Evolutionary conservation across 2,329 filamentous ascomycete genomes (phyloP).

Genomic region (Xylariomycetidae sp.): DNA sequence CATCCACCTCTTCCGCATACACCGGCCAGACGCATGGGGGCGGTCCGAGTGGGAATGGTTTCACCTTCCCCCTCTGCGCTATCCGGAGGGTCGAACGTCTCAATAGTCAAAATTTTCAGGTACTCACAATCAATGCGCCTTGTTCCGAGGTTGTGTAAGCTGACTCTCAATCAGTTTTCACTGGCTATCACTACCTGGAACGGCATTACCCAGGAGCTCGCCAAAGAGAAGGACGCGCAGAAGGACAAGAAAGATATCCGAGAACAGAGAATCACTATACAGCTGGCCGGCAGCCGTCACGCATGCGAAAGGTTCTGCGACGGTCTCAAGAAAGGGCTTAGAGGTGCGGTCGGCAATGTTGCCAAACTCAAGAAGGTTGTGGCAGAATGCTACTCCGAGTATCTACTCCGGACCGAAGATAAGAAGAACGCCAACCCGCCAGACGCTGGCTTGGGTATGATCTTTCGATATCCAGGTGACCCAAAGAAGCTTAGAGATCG

Average conservation of each 20-base stretch:
- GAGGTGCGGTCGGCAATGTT: constrained; percentile 83
- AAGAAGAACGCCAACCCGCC: constrained; percentile 63
- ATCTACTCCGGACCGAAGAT: constrained; percentile 61
- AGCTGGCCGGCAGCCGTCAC: constrained; percentile 82
- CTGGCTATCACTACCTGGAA: constrained; percentile 96
- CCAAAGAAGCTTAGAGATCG: constrained; percentile 88
- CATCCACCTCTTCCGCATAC: constrained; percentile 75
- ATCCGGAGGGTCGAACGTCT: constrained; percentile 89
- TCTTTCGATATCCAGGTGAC: constrained; percentile 94
- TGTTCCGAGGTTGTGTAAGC: constrained; percentile 12
- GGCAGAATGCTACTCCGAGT: constrained; percentile 86
- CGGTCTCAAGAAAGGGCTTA: constrained; percentile 82
- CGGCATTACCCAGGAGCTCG: constrained; percentile 52
- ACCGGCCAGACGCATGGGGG: constrained; percentile 91
- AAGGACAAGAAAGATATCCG: constrained; percentile 38
- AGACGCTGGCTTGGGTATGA: constrained; percentile 88
- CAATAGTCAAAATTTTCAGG: constrained; percentile 83
- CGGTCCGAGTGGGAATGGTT: constrained; percentile 90
- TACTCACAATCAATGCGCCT: constrained; percentile 24
- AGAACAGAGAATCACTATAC: constrained; percentile 85
- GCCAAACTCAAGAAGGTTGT: constrained; percentile 78
- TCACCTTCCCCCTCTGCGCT: constrained; percentile 87
- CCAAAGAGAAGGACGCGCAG: constrained; percentile 36
- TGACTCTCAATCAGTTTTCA: constrained; percentile 58
- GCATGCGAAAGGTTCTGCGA: constrained; percentile 96